phyloP scores from a whole-genome alignment of 441 rosid genomes.

The Flueggea neowawraea region DNA sequence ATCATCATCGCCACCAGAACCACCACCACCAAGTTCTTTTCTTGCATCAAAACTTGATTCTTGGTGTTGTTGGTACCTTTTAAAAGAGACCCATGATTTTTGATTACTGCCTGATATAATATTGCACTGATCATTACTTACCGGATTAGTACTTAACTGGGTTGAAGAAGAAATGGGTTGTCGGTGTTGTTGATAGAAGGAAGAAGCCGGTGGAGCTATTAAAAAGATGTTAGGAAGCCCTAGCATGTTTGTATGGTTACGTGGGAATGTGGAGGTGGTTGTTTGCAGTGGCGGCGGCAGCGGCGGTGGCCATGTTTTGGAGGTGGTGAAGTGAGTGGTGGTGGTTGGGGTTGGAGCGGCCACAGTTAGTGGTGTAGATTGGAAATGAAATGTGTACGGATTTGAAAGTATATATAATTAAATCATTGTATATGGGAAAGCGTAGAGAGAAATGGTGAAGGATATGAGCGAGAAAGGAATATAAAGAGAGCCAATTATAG shows the following conservation, averaged over 20 bases:
- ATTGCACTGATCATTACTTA: background rate
- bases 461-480: no score
- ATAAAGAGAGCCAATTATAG: no score
- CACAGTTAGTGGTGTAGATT: no score
- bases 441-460: background rate
- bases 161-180: slow-evolving; percentile 11
- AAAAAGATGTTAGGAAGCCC: slow-evolving; percentile 61
- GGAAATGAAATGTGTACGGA: no score
- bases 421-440: background rate
- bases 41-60: slow-evolving; percentile 2
- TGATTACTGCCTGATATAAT: slow-evolving; percentile 1
- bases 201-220: slow-evolving; percentile 37
- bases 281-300: slow-evolving; percentile 17
- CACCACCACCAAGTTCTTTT: no score
- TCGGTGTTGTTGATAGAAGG: slow-evolving; percentile 22
- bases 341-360: no score
- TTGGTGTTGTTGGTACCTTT: slow-evolving; percentile 4
- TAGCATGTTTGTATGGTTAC: slow-evolving; percentile 44
- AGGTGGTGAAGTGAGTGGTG: no score
- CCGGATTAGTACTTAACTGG: slow-evolving; percentile 3
- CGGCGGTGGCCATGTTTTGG: no score
- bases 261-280: slow-evolving; percentile 18
- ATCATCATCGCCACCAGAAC: no score
- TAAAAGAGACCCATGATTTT: slow-evolving; percentile 13
- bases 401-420: no score